Evolutionary conservation across 352 stramenopile genomes (phyloP).

Genomic region (Elongisporangium senticosum): DNA sequence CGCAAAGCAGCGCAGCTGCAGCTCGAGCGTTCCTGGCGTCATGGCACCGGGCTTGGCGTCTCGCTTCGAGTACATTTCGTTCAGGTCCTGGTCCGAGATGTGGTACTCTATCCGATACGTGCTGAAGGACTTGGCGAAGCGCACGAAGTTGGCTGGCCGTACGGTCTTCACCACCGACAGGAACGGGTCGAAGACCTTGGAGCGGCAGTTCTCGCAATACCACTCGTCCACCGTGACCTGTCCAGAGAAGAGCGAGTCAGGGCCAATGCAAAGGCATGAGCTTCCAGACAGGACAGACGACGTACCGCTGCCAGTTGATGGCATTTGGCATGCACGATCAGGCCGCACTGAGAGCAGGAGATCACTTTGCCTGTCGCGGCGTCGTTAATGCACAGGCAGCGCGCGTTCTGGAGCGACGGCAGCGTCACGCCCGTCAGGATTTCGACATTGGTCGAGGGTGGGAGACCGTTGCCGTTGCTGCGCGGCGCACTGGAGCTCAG

Average conservation of each 20-base stretch:
- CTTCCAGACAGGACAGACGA: neutral
- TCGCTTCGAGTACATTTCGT: slow-evolving; percentile 55
- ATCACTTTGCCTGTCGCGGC: slow-evolving; percentile 28
- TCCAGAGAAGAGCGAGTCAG: slow-evolving; percentile 2
- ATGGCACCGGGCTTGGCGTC: slow-evolving; percentile 45
- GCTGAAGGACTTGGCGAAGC: slow-evolving; percentile 44
- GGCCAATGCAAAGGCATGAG: neutral
- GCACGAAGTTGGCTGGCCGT: slow-evolving; percentile 47
- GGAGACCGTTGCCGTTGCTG: slow-evolving; percentile 5
- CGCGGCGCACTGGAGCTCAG: neutral
- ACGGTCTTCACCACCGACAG: slow-evolving; percentile 53
- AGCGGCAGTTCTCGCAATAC: slow-evolving; percentile 70
- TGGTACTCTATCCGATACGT: slow-evolving; percentile 61
- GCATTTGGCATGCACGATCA: slow-evolving; percentile 75
- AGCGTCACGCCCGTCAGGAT: neutral
- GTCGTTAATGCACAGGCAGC: slow-evolving; percentile 51
- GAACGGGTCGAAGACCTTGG: slow-evolving; percentile 70
- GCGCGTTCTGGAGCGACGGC: slow-evolving; percentile 26
- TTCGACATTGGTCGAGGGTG: neutral
- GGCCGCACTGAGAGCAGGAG: slow-evolving; percentile 39
- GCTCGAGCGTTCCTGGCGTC: slow-evolving; percentile 54
- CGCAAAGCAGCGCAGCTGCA: slow-evolving; percentile 74
- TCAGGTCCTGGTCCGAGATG: slow-evolving; percentile 68
- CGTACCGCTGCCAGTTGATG: slow-evolving; percentile 58
- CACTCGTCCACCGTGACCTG: slow-evolving; percentile 40